Percentiles rank a stretch among this genome's conserved stretches.
phyloP scores from a whole-genome alignment of 768 basidiomycete species.

The Lanmaoa pseudosensibilis region DNA sequence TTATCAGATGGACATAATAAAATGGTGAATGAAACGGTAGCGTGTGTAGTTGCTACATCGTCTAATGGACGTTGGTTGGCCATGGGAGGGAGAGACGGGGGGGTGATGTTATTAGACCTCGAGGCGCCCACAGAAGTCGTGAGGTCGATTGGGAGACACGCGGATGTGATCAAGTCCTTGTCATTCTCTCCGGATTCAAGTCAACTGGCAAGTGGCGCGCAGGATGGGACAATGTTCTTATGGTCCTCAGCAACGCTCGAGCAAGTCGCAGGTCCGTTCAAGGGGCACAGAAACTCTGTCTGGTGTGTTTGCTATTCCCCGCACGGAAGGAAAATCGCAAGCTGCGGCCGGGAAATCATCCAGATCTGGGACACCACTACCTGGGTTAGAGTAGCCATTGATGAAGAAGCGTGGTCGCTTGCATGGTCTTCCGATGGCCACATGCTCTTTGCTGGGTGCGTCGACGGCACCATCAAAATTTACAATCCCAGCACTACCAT shows the following conservation, averaged over 20 bases:
- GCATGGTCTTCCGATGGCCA: conserved; percentile 18
- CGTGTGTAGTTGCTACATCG: conserved; percentile 7
- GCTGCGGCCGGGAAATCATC: conserved; percentile 18
- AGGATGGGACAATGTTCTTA: conserved; percentile 16
- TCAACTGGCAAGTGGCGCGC: conserved; percentile 16
- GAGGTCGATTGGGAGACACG: conserved; percentile 7
- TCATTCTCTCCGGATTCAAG: conserved; percentile 21
- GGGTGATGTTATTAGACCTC: conserved; percentile 9
- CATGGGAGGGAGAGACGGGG: conserved; percentile 15
- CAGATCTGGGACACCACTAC: conserved; percentile 17
- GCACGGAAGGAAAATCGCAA: conserved; percentile 18
- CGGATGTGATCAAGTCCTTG: conserved; percentile 10
- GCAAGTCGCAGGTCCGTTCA: conserved; percentile 5
- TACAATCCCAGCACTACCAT: conserved; percentile 10
- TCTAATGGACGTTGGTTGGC: conserved; percentile 15
- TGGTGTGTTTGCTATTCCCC: conserved; percentile 23
- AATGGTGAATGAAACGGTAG: conserved; percentile 5
- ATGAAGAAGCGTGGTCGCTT: conserved; percentile 23
- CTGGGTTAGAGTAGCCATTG: conserved; percentile 1
- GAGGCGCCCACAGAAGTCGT: not conserved
- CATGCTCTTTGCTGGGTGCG: conserved; percentile 18
- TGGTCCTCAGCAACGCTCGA: conserved; percentile 17
- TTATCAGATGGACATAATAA: not conserved
- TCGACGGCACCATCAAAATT: conserved; percentile 16
- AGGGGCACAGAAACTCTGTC: conserved; percentile 11